Conservation (phyloP, 2,329 filamentous ascomycete genomes). For the Emmonsiellopsis sp. region DNA sequence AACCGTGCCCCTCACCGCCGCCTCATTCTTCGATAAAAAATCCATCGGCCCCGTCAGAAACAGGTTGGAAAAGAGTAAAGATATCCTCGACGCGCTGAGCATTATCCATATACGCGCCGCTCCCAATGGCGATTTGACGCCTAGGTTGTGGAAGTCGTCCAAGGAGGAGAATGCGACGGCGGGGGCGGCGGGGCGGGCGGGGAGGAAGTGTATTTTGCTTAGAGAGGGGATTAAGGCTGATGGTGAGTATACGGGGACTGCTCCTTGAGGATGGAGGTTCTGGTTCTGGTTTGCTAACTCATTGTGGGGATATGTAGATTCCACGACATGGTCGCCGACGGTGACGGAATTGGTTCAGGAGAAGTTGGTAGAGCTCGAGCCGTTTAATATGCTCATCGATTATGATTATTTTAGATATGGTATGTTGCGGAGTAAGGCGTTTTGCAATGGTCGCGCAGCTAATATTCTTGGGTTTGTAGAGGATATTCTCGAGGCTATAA, state of each 20-base stretch:
- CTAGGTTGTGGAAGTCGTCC: constrained; percentile 16
- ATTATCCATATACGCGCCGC: constrained; percentile 56
- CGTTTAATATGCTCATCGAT: constrained; percentile 65
- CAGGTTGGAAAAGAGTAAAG: constrained; percentile 54
- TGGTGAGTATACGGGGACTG: constrained; percentile 25
- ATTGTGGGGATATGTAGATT: constrained; percentile 40
- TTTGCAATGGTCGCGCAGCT: background rate
- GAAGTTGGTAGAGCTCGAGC: constrained; percentile 61
- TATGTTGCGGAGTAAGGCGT: constrained; percentile 5
- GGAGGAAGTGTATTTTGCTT: constrained; percentile 35
- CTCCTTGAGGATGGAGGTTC: constrained; percentile 3
- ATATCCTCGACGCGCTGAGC: constrained; percentile 57
- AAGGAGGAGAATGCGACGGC: constrained; percentile 45
- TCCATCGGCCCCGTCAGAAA: constrained; percentile 65
- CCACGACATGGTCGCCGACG: constrained; percentile 65
- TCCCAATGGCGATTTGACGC: constrained; percentile 38
- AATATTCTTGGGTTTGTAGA: constrained; percentile 37
- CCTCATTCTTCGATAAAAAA: constrained; percentile 63
- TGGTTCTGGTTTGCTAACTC: constrained; percentile 5
- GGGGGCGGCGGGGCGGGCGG: constrained; percentile 36
- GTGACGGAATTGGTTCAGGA: constrained; percentile 60
- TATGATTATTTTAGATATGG: constrained; percentile 79
- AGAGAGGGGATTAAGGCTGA: constrained; percentile 29
- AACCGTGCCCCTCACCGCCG: constrained; percentile 67
- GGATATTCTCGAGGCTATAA: constrained; percentile 72